Evolutionary conservation across 2,329 filamentous ascomycete species (phyloP).

Genomic region (Pseudocercospora musae): DNA sequence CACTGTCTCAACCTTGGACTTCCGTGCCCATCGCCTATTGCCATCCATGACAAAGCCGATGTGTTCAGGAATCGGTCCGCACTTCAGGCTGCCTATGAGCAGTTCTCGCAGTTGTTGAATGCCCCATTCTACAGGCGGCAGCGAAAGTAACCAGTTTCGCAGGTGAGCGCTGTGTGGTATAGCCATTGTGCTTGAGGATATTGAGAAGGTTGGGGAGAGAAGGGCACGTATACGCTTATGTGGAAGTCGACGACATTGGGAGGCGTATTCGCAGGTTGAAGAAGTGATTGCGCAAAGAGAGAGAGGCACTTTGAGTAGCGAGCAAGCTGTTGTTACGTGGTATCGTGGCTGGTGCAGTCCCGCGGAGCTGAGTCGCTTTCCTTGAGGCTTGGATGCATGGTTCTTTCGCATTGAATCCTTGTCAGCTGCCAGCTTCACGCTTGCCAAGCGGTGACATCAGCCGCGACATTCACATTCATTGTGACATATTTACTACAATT

Average conservation of each 20-base stretch:
- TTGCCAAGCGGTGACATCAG: not conserved
- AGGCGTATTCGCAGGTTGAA: not conserved
- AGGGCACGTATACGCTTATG: not conserved
- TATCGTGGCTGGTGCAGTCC: not conserved
- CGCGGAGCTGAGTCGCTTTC: not conserved
- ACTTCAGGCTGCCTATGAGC: conserved; percentile 80
- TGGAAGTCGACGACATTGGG: not conserved
- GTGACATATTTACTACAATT: not conserved
- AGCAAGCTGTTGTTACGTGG: not conserved
- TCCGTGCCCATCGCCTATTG: conserved; percentile 86
- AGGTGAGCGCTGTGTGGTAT: conserved; percentile 54
- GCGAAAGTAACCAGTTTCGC: conserved; percentile 75
- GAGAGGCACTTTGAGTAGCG: not conserved
- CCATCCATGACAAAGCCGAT: conserved; percentile 99
- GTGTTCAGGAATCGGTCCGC: conserved; percentile 90
- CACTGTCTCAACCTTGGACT: conserved; percentile 89
- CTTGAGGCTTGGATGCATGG: not conserved
- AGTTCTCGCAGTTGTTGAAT: conserved; percentile 75
- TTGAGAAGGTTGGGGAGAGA: not conserved
- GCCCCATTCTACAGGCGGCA: conserved; percentile 89
- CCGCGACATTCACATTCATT: not conserved
- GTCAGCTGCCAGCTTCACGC: not conserved
- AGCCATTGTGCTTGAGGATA: conserved; percentile 6
- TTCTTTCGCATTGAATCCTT: not conserved
- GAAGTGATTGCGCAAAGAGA: not conserved